phyloP scores from a whole-genome alignment of 768 basidiomycete genomes.

The Gyrodon lividus region DNA sequence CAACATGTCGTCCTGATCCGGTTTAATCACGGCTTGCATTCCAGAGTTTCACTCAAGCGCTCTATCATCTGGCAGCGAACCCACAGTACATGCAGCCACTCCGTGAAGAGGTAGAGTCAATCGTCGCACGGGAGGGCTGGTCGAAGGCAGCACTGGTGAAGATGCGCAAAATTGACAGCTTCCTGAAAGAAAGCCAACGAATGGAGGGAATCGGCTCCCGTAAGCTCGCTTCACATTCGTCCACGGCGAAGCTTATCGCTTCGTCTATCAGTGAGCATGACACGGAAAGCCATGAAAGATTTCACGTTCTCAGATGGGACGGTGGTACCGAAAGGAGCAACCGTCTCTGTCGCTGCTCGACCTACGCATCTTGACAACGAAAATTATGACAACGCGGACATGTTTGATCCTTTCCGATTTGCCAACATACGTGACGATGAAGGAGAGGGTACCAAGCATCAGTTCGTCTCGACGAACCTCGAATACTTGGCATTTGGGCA shows the following conservation, averaged over 20 bases:
- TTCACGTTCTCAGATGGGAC: conserved; percentile 38
- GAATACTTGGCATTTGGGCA: conserved; percentile 38
- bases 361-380: conserved; percentile 16
- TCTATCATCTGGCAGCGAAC: conserved; percentile 36
- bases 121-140: conserved; percentile 26
- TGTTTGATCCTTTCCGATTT: conserved; percentile 50
- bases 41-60: conserved; percentile 32
- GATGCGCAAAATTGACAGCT: conserved; percentile 38
- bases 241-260: neutral
- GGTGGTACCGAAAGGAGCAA: conserved; percentile 29
- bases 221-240: conserved; percentile 3
- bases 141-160: conserved; percentile 21
- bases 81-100: conserved; percentile 34
- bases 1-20: neutral
- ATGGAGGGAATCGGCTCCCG: conserved; percentile 26
- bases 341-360: conserved; percentile 21
- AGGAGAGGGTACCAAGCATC: conserved; percentile 34
- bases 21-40: neutral
- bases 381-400: conserved; percentile 32
- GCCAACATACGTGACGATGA: conserved; percentile 33
- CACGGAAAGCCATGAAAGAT: conserved; percentile 29
- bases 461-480: conserved; percentile 33
- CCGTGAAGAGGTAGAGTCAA: conserved; percentile 35
- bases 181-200: conserved; percentile 36
- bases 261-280: conserved; percentile 21